Evolutionary conservation across 306 rosid species (phyloP).

Genomic region (Vigna nakashimae): DNA sequence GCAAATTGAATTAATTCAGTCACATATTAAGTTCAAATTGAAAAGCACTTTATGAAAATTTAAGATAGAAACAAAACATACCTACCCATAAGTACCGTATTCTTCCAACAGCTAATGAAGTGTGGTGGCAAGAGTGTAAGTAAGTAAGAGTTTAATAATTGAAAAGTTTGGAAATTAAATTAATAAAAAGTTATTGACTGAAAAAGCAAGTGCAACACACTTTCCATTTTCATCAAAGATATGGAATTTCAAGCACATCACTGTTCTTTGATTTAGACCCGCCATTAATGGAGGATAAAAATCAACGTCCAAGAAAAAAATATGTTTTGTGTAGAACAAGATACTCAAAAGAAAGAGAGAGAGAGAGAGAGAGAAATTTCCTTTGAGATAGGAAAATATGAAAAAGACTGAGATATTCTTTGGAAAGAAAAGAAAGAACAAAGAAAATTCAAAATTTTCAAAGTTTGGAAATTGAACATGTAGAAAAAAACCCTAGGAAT

Average conservation of each 20-base stretch:
- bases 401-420: not conserved
- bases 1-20: not conserved
- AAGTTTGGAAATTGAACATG: slow-evolving; percentile 15
- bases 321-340: not conserved
- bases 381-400: too few species aligned
- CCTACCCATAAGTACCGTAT: not conserved
- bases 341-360: not conserved
- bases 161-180: not conserved
- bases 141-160: not conserved
- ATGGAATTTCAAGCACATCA: not conserved
- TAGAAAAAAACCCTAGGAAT: not conserved
- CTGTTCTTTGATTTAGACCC: not conserved
- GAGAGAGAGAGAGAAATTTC: not conserved
- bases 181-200: not conserved
- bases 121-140: not conserved
- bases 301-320: not conserved
- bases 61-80: not conserved
- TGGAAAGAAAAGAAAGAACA: not conserved
- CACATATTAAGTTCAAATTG: not conserved
- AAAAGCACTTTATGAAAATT: not conserved
- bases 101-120: not conserved
- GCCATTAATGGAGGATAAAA: not conserved
- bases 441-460: not conserved
- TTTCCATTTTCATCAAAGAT: not conserved
- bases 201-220: not conserved